Percentiles rank a stretch among this genome's conserved stretches.
Evolutionary conservation across 805 yeast genomes (phyloP).

Genomic region (Dipodascus geniculatus): DNA sequence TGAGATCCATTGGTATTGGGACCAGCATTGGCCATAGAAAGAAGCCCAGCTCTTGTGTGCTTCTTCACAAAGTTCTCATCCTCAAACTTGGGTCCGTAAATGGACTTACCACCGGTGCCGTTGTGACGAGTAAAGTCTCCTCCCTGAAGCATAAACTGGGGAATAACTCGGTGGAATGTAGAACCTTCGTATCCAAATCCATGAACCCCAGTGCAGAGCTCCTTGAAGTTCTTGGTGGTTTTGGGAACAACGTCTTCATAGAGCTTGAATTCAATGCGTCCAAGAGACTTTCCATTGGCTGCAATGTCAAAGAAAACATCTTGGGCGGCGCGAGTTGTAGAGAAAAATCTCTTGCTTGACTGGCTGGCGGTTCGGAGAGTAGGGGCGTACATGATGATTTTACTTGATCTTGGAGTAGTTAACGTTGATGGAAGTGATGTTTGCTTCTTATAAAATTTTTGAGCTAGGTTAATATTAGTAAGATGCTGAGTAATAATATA

Average conservation of each 20-base stretch:
- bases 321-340: conserved; percentile 6
- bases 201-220: conserved; percentile 65
- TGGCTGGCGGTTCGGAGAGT: neutral
- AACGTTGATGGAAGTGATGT: neutral
- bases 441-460: neutral
- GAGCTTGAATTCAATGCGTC: conserved; percentile 73
- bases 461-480: neutral
- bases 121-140: conserved; percentile 46
- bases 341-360: conserved; percentile 3
- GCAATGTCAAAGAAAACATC: conserved; percentile 65
- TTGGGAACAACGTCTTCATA: conserved; percentile 78
- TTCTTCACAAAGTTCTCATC: conserved; percentile 37
- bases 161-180: conserved; percentile 31
- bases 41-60: conserved; percentile 42
- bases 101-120: conserved; percentile 30
- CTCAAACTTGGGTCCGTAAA: conserved; percentile 29
- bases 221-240: conserved; percentile 82
- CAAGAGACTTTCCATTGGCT: conserved; percentile 62
- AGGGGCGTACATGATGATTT: neutral
- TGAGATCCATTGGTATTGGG: conserved; percentile 49
- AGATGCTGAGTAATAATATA: too few relatives aligned
- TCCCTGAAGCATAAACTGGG: conserved; percentile 48
- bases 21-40: conserved; percentile 55
- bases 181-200: conserved; percentile 39
- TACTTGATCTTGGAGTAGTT: neutral